Conservation (phyloP, 192 early-diverging fungal species). For the Pilaira anomala region DNA sequence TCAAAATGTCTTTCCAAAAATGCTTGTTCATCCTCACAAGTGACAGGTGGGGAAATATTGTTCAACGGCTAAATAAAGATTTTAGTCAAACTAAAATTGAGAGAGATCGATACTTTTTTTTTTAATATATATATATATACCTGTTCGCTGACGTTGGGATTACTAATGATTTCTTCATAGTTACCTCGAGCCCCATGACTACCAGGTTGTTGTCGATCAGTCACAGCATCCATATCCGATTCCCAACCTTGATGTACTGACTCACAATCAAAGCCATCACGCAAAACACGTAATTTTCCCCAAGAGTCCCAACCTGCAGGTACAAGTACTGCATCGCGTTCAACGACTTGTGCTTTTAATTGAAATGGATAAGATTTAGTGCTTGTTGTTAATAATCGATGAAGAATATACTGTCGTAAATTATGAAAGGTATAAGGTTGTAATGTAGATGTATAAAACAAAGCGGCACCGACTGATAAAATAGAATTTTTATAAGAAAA, state of each 20-base stretch:
- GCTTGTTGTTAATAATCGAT: slow-evolving; percentile 56
- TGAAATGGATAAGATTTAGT: slow-evolving; percentile 56
- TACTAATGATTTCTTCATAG: slow-evolving; percentile 56
- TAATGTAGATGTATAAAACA: slow-evolving; percentile 85
- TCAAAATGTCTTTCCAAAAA: slow-evolving; percentile 83
- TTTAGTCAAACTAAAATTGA: no score
- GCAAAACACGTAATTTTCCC: slow-evolving; percentile 79
- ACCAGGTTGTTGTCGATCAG: slow-evolving; percentile 30
- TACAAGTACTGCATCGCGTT: slow-evolving; percentile 83
- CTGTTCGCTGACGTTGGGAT: slow-evolving; percentile 41
- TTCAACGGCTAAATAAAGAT: slow-evolving; percentile 40
- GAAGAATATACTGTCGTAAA: slow-evolving; percentile 79
- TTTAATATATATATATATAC: slow-evolving; percentile 23
- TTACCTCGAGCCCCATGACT: slow-evolving; percentile 52
- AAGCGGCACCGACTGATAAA: slow-evolving; percentile 74
- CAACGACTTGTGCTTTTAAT: slow-evolving; percentile 75
- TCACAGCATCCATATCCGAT: slow-evolving; percentile 40
- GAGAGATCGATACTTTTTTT: not conserved
- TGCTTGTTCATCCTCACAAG: slow-evolving; percentile 82
- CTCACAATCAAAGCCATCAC: slow-evolving; percentile 71
- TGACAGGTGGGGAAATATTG: slow-evolving; percentile 58
- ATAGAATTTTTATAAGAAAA: not conserved
- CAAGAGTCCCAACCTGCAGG: slow-evolving; percentile 93
- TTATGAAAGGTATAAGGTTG: slow-evolving; percentile 72
- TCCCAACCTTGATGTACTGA: slow-evolving; percentile 61